phyloP scores from a whole-genome alignment of 257 asterid genomes.

The Solanum gandarillasii region DNA sequence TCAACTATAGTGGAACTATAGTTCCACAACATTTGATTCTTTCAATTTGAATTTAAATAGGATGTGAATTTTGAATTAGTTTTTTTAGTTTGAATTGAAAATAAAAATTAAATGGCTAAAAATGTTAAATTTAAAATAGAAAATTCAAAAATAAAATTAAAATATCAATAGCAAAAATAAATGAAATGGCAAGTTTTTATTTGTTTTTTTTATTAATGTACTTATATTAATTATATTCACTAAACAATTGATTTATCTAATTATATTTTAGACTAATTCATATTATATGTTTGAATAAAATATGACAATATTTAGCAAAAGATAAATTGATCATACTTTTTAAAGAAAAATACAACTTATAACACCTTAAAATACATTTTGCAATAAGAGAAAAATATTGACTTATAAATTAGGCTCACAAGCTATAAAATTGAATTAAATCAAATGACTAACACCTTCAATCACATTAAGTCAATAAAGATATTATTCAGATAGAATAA shows the following conservation, averaged over 20 bases:
- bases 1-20: not conserved
- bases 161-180: not conserved
- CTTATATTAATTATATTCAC: too few species aligned
- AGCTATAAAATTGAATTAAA: not conserved
- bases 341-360: not conserved
- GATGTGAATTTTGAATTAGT: too few species aligned
- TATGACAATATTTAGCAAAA: not conserved
- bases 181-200: not conserved
- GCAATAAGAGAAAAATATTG: not conserved
- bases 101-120: not conserved
- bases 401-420: not conserved
- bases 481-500: too few species aligned
- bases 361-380: too few species aligned
- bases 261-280: too few species aligned
- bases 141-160: too few species aligned
- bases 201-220: not conserved
- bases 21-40: too few species aligned
- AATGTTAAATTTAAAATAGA: too few species aligned
- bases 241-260: too few species aligned
- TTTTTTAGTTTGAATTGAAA: not conserved
- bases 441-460: not conserved
- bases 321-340: not conserved
- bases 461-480: too few species aligned
- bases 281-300: too few species aligned
- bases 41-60: too few species aligned